Evolutionary conservation across 2,329 filamentous ascomycete species (phyloP), one percentile per base, ranked within the genome.

Genomic region (Talaromyces sp.): DNA sequence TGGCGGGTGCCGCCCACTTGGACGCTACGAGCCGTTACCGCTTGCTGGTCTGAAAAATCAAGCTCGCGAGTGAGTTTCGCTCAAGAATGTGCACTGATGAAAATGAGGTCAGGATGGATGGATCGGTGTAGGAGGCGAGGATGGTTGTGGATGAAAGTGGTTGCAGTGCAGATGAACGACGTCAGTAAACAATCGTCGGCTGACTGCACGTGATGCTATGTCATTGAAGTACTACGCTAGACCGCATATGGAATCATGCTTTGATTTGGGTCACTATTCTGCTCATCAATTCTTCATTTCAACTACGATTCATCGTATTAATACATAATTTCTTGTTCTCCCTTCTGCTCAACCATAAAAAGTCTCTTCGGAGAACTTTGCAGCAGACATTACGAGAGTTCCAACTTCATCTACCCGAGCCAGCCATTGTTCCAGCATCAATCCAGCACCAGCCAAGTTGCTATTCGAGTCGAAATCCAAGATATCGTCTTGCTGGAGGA

Each of bases 101-200:
- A 59, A 42, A 55, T 44, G 54, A 23, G 42, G 35, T 6, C 14
- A n/a, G 40, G 46, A 63, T 3, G 31, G 14, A 55, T 44, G 50
- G 48, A 25, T 56, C 46, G 42, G 21, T 57, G 28, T 18, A 21
- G 23, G n/a, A 37, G 44, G 52, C 25, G 58, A 55, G 21, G 61
- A 28, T 31, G 58, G 39, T 18, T 18, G 11, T 50, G 44, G 58
- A 35, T 23, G 18, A 44, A n/a, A 14, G 31, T 31, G 25, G 44
- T 40, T 46, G 31, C 56, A 21, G 18, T 46, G 31, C 56, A 21
- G 18, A 44, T n/a, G 37, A 55, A 56, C 63, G 56, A 64, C 59
- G 63, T 59, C 63, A 64, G 58, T 64, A 64, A 64, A 64, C 62
- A 64, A 61, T 31, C 58, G 14, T 23, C 37, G 1, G 44, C n/a